These are phyloP conservation scores for Tuber magnatum DNA, from an alignment of 495 filamentous ascomycete genomes.

Conservation along the genomic window DNA sequence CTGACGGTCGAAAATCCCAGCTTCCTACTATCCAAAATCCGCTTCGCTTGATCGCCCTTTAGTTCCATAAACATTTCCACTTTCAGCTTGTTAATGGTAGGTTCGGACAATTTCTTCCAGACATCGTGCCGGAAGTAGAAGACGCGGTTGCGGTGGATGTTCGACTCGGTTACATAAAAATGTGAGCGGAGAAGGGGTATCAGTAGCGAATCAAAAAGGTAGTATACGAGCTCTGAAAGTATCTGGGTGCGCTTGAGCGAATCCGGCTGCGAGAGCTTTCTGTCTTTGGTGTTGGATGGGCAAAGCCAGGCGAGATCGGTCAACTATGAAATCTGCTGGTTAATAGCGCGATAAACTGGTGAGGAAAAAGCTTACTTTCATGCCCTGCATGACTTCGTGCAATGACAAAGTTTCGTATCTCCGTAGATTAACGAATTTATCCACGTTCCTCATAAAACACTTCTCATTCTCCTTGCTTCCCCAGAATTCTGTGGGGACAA, in stretches of 20 bases:
- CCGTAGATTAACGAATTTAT: slow-evolving; percentile 68
- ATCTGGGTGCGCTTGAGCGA: slow-evolving; percentile 68
- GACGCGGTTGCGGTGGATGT: slow-evolving; percentile 65
- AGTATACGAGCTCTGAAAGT: slow-evolving; percentile 80
- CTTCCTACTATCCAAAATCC: slow-evolving; percentile 53
- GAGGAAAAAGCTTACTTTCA: slow-evolving; percentile 55
- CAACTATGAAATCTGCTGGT: slow-evolving; percentile 46
- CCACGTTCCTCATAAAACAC: slow-evolving; percentile 57
- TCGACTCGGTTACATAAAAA: slow-evolving; percentile 93
- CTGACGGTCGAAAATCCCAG: slow-evolving; percentile 70
- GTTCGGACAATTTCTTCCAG: slow-evolving; percentile 70
- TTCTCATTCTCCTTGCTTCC: slow-evolving; percentile 53
- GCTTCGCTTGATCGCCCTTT: slow-evolving; percentile 50
- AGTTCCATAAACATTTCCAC: slow-evolving; percentile 72
- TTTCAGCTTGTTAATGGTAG: slow-evolving; percentile 63
- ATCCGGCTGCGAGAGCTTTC: slow-evolving; percentile 64
- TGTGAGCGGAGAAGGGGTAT: slow-evolving; percentile 79
- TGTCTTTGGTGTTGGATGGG: slow-evolving; percentile 44
- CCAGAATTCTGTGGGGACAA: slow-evolving; percentile 75
- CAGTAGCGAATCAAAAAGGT: slow-evolving; percentile 80
- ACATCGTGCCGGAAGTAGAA: slow-evolving; percentile 95
- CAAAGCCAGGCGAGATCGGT: slow-evolving; percentile 65
- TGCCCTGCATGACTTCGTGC: slow-evolving; percentile 65
- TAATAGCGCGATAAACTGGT: neutral
- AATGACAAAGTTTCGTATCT: slow-evolving; percentile 75